Evolutionary conservation across 805 yeast genomes (phyloP).

Genomic region (Hanseniaspora vineae): DNA sequence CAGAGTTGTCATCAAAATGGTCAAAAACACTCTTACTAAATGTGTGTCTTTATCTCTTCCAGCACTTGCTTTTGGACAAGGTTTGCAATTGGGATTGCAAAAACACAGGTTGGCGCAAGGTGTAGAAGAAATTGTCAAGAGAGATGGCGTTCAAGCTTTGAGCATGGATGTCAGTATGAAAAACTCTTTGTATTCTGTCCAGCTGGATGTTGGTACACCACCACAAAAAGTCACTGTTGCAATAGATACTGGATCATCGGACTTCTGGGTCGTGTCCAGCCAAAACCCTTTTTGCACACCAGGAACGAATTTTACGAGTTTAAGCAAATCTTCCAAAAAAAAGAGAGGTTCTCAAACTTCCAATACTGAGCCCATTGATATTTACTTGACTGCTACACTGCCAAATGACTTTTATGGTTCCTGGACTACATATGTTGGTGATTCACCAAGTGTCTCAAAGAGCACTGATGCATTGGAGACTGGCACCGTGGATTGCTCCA

Average conservation of each 20-base stretch:
- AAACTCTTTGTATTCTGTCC: constrained; percentile 32
- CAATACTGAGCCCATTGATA: constrained; percentile 3
- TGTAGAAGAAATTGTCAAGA: constrained; percentile 2
- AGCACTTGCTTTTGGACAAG: neutral
- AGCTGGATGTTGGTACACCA: constrained; percentile 42
- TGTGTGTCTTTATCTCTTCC: constrained; percentile 1
- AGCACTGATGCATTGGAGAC: constrained; percentile 1
- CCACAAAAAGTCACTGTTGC: constrained; percentile 40
- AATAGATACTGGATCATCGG: constrained; percentile 70
- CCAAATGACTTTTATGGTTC: constrained; percentile 3
- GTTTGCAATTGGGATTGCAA: constrained; percentile 1
- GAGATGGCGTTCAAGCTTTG: constrained; percentile 1
- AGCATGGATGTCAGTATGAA: constrained; percentile 26
- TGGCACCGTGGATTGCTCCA: constrained; percentile 19
- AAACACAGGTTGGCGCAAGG: constrained; percentile 1
- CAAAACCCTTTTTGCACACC: constrained; percentile 32
- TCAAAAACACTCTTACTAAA: constrained; percentile 2
- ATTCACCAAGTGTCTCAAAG: neutral
- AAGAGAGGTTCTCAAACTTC: no score
- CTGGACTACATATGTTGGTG: constrained; percentile 2
- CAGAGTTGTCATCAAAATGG: neutral
- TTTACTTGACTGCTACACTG: constrained; percentile 5
- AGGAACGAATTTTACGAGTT: constrained; percentile 3
- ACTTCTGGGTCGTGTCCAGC: constrained; percentile 47
- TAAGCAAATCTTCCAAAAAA: neutral